Conservation (phyloP, 768 basidiomycete species). For the Lactarius indigo region DNA sequence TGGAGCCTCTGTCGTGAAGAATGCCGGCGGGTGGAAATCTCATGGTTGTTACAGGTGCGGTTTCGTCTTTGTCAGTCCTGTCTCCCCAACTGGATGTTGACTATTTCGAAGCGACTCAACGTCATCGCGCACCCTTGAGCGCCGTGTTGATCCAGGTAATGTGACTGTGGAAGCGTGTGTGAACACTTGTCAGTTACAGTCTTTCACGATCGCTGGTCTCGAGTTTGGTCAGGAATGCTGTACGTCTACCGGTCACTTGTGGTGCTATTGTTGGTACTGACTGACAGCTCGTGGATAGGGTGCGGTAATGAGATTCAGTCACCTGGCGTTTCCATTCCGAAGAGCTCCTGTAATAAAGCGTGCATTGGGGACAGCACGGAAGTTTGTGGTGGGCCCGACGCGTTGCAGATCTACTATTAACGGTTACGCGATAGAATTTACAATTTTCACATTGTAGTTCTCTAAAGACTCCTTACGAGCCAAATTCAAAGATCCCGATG, state of each 20-base stretch:
- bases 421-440: too few species aligned
- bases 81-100: neutral
- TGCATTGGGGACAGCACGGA: constrained; percentile 3
- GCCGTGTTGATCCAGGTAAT: neutral
- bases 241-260: too few species aligned
- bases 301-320: constrained; percentile 1
- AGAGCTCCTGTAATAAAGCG: neutral
- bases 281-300: neutral
- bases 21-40: neutral
- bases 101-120: neutral
- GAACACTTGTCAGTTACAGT: too few species aligned
- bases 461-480: too few species aligned
- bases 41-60: neutral
- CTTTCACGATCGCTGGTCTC: too few species aligned
- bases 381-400: constrained; percentile 4
- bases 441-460: too few species aligned
- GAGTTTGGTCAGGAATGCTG: too few species aligned
- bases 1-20: neutral
- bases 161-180: neutral
- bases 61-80: neutral
- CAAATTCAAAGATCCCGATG: too few species aligned
- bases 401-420: neutral
- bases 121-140: neutral
- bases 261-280: too few species aligned
- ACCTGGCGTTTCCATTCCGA: neutral